A percentile compares a stretch with the other conserved stretches of the same genome.
phyloP scores from a whole-genome alignment of 2,329 filamentous ascomycete species.

The Fusarium floridanum region DNA sequence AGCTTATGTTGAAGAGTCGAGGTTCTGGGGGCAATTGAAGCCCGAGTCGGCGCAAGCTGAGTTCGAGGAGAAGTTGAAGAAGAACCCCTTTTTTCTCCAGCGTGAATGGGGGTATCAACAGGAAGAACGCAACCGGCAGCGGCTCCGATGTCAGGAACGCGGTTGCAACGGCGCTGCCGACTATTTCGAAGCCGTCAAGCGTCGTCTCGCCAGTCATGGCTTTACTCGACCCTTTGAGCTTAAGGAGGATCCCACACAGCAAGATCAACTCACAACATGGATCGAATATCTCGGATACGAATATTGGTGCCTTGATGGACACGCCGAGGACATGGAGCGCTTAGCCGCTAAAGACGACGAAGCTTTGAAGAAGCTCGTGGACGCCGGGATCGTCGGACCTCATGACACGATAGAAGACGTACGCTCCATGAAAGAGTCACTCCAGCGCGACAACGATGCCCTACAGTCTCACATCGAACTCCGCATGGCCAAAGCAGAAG shows the following conservation, averaged over 20 bases:
- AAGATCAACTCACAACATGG: slow-evolving; percentile 53
- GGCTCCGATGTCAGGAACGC: slow-evolving; percentile 19
- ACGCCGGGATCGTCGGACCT: slow-evolving; percentile 44
- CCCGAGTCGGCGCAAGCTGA: slow-evolving; percentile 14
- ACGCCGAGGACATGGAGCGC: slow-evolving; percentile 32
- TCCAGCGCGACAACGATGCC: neutral
- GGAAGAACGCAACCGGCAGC: neutral
- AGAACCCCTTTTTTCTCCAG: slow-evolving; percentile 22
- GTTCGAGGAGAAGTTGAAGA: slow-evolving; percentile 18
- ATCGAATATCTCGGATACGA: slow-evolving; percentile 54
- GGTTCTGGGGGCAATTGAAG: neutral
- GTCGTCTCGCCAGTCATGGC: slow-evolving; percentile 45
- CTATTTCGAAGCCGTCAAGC: slow-evolving; percentile 45
- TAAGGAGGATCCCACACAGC: slow-evolving; percentile 43
- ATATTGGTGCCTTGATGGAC: slow-evolving; percentile 42
- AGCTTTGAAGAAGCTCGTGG: slow-evolving; percentile 51
- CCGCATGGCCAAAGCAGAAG: neutral
- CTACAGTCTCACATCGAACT: neutral
- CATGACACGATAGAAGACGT: slow-evolving; percentile 32
- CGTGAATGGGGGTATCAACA: slow-evolving; percentile 14
- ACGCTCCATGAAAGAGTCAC: neutral
- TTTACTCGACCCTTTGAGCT: slow-evolving; percentile 49
- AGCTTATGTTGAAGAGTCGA: neutral
- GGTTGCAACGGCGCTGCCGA: slow-evolving; percentile 37
- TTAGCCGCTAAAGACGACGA: slow-evolving; percentile 43